Evolutionary conservation across 129 eudicot genomes (phyloP).

Genomic region (Lactuca sativa): DNA sequence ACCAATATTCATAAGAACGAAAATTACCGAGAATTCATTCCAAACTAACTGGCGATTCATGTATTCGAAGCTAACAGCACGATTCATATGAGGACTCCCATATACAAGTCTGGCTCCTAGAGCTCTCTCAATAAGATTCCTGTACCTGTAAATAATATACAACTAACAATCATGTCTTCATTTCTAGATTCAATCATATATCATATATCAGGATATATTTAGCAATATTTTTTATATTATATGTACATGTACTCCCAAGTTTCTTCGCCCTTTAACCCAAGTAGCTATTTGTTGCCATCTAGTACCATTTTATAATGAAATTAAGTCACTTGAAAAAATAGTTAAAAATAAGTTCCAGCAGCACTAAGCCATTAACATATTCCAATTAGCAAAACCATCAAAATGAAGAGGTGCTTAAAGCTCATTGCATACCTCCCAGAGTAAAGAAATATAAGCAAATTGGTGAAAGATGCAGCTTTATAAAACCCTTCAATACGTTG

Average conservation of each 20-base stretch:
- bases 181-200: constrained; percentile 1
- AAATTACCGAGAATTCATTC: constrained; percentile 87
- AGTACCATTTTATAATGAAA: no score
- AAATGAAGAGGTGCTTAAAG: no score
- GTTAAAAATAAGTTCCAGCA: no score
- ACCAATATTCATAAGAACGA: no score
- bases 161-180: background rate
- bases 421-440: constrained; percentile 65
- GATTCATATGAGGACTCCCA: constrained; percentile 92
- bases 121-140: constrained; percentile 87
- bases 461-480: constrained; percentile 88
- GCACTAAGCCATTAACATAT: no score
- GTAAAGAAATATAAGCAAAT: constrained; percentile 84
- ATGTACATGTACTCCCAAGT: no score
- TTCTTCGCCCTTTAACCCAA: no score
- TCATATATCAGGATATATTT: no score
- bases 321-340: no score
- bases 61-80: constrained; percentile 97
- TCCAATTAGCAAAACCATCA: no score
- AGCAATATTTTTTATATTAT: no score
- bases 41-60: constrained; percentile 98
- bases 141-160: constrained; percentile 45
- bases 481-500: constrained; percentile 87
- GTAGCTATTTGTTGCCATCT: no score
- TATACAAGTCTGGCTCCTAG: constrained; percentile 89